Conservation (phyloP, 306 rosid species). For the Acacia melanoxylon region DNA sequence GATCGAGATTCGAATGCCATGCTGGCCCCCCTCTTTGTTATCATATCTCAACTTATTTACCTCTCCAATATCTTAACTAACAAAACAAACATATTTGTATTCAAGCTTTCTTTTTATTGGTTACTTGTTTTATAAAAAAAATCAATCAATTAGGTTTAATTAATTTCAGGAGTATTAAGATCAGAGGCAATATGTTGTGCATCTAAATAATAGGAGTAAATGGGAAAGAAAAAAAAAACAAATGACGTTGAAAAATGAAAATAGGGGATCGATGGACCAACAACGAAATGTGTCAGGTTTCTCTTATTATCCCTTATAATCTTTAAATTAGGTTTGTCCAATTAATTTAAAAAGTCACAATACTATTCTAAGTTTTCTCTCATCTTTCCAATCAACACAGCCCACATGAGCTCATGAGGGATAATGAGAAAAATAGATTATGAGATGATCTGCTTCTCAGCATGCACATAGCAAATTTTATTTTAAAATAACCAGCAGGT, state of each 20-base stretch:
- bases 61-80: background rate
- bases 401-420: too few relatives aligned
- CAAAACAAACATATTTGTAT: background rate
- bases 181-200: background rate
- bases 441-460: background rate
- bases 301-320: too few relatives aligned
- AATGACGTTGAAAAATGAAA: background rate
- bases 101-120: background rate
- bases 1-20: slow-evolving; percentile 14
- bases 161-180: background rate
- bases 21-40: slow-evolving; percentile 19
- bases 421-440: too few relatives aligned
- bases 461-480: background rate
- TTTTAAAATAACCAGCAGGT: background rate
- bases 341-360: too few relatives aligned
- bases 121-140: background rate
- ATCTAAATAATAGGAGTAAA: background rate
- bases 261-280: slow-evolving; percentile 4
- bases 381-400: too few relatives aligned
- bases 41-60: background rate
- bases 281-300: background rate
- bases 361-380: too few relatives aligned
- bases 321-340: too few relatives aligned
- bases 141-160: background rate
- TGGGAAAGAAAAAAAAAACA: too few relatives aligned